phyloP scores from a whole-genome alignment of 2,329 filamentous ascomycete genomes.

The Reticulascus tulasneorum region DNA sequence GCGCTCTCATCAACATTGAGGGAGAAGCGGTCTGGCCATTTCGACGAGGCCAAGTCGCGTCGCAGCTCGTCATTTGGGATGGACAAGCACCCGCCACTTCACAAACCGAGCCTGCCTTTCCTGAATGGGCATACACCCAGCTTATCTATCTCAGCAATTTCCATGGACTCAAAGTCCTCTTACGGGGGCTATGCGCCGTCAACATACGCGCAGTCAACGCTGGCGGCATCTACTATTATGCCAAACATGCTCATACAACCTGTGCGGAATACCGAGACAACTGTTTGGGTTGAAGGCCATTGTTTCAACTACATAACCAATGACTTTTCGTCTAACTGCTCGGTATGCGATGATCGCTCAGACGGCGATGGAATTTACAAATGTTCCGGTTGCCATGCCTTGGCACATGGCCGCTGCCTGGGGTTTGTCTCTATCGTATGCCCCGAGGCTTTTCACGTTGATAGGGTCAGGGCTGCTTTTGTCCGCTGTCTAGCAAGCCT shows the following conservation, averaged over 20 bases:
- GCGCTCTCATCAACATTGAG: conserved; percentile 79
- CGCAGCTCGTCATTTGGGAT: conserved; percentile 91
- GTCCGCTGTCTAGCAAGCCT: conserved; percentile 63
- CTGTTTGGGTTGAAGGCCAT: conserved; percentile 81
- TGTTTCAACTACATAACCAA: conserved; percentile 64
- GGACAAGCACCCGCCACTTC: conserved; percentile 63
- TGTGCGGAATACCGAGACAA: conserved; percentile 73
- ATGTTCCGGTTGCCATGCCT: conserved; percentile 61
- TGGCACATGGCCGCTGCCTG: conserved; percentile 57
- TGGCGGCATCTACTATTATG: conserved; percentile 84
- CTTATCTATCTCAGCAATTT: conserved; percentile 56
- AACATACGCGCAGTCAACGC: conserved; percentile 79
- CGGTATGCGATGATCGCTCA: conserved; percentile 72
- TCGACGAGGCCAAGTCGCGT: conserved; percentile 74
- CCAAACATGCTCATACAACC: conserved; percentile 77
- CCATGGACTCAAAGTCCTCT: conserved; percentile 64
- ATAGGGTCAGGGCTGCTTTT: conserved; percentile 60
- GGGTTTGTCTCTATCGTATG: conserved; percentile 62
- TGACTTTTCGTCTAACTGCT: conserved; percentile 61
- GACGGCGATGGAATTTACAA: conserved; percentile 70
- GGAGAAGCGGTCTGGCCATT: conserved; percentile 92
- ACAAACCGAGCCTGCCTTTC: conserved; percentile 72
- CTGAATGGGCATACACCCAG: conserved; percentile 60
- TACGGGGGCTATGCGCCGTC: conserved; percentile 68
- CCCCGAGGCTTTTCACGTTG: conserved; percentile 56